These are phyloP conservation scores for Exophiala bonariae DNA, from an alignment of 2,329 filamentous ascomycete genomes.

Conservation along the genomic window DNA sequence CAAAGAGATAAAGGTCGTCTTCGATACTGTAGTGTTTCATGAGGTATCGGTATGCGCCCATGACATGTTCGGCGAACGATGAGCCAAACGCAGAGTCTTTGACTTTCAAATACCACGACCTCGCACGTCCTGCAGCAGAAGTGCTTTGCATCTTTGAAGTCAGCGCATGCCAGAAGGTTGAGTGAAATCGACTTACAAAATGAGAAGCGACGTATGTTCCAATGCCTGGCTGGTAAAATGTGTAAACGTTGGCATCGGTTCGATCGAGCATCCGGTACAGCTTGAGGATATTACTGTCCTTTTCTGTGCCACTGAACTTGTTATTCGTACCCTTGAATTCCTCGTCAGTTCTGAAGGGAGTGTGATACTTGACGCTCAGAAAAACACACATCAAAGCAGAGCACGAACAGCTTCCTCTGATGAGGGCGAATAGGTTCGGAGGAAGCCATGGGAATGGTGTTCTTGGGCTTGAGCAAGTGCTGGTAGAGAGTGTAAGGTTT, in stretches of 20 bases:
- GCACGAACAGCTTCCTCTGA: constrained; percentile 22
- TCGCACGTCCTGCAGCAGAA: constrained; percentile 54
- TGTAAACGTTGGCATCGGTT: constrained; percentile 23
- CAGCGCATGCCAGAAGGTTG: neutral
- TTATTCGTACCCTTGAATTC: constrained; percentile 44
- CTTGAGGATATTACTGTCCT: constrained; percentile 49
- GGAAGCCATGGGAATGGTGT: constrained; percentile 5
- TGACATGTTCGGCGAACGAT: constrained; percentile 79
- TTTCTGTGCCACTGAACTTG: constrained; percentile 43
- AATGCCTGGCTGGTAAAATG: constrained; percentile 45
- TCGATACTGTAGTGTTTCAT: constrained; percentile 69
- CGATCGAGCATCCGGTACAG: constrained; percentile 41
- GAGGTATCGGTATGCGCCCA: constrained; percentile 77
- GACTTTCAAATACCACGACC: constrained; percentile 51
- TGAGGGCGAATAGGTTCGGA: constrained; percentile 5
- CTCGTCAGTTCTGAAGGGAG: constrained; percentile 31
- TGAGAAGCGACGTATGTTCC: constrained; percentile 68
- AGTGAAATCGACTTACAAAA: constrained; percentile 40
- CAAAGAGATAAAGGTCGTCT: constrained; percentile 68
- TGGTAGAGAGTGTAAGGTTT: neutral
- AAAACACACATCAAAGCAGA: constrained; percentile 23
- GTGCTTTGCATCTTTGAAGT: constrained; percentile 36
- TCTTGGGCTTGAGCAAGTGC: neutral
- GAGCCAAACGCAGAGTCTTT: constrained; percentile 79
- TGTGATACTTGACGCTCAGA: neutral